Percentiles rank a stretch among this genome's conserved stretches.
Conservation (phyloP, 495 filamentous ascomycete genomes). For the Bacidia rubella region DNA sequence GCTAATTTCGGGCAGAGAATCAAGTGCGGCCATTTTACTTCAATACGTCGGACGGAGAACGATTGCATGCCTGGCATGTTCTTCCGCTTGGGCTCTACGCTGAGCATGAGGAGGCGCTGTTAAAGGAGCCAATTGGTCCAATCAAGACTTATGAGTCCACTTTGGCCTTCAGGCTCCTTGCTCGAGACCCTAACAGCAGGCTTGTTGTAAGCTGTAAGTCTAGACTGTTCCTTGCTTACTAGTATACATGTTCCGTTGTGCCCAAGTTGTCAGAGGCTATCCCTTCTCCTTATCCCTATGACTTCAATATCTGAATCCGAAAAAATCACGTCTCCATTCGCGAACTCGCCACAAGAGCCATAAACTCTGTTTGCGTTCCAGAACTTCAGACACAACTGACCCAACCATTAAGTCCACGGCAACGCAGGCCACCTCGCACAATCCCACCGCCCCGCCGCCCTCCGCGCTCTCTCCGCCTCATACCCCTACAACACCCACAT, state of each 20-base stretch:
- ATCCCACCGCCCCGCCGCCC: constrained; percentile 36
- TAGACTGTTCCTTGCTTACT: neutral
- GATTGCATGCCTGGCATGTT: constrained; percentile 48
- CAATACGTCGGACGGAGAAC: constrained; percentile 42
- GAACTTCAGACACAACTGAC: neutral
- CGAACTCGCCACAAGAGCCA: too few species aligned
- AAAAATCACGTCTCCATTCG: too few species aligned
- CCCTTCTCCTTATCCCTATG: neutral
- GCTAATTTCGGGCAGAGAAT: too few species aligned
- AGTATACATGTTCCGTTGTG: neutral
- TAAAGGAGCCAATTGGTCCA: constrained; percentile 28
- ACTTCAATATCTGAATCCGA: too few species aligned
- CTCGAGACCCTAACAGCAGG: constrained; percentile 30
- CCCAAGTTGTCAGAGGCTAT: too few species aligned
- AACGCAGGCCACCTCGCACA: constrained; percentile 43
- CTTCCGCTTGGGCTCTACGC: constrained; percentile 41
- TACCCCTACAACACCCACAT: constrained; percentile 37
- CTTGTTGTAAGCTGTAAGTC: constrained; percentile 45
- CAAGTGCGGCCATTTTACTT: constrained; percentile 48
- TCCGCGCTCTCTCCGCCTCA: constrained; percentile 30
- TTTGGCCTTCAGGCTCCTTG: constrained; percentile 38
- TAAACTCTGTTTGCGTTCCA: too few species aligned
- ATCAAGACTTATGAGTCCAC: constrained; percentile 32
- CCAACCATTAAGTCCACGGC: constrained; percentile 22
- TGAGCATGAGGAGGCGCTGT: constrained; percentile 33